Percentiles rank a stretch among this genome's conserved stretches.
Conservation (phyloP, 306 rosid species). For the Hippophae tibetana region DNA sequence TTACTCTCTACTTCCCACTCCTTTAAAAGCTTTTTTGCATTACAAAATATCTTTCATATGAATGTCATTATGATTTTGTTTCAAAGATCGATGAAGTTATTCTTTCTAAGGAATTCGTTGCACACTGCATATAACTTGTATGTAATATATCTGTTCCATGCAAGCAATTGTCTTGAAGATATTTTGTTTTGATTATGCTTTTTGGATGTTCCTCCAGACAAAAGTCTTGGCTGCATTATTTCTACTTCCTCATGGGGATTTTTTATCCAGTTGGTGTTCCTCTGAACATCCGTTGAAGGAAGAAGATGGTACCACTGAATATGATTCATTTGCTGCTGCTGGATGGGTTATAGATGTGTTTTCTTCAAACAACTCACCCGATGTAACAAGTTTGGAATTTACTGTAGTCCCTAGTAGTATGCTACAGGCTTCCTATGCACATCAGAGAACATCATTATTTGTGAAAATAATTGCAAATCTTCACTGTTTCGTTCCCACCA, state of each 20-base stretch:
- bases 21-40: background rate
- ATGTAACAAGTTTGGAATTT: conserved; percentile 42
- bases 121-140: conserved; percentile 19
- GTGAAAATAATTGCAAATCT: conserved; percentile 95
- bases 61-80: background rate
- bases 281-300: conserved; percentile 65
- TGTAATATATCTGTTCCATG: conserved; percentile 7
- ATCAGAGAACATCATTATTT: conserved; percentile 79
- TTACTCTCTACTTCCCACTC: background rate
- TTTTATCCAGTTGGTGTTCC: conserved; percentile 88
- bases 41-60: background rate
- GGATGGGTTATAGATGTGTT: conserved; percentile 80
- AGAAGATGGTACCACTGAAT: conserved; percentile 72
- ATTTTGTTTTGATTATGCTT: conserved; percentile 18
- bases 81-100: conserved; percentile 1
- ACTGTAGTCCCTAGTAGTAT: conserved; percentile 36
- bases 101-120: conserved; percentile 3
- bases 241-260: conserved; percentile 76
- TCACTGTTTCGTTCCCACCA: conserved; percentile 84
- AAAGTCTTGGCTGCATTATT: conserved; percentile 80
- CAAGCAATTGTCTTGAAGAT: conserved; percentile 13
- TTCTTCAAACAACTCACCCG: conserved; percentile 29
- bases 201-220: conserved; percentile 62
- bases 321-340: conserved; percentile 70
- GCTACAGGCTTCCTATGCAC: conserved; percentile 69